Evolutionary conservation across 306 rosid genomes (phyloP), one percentile per base, ranked within the genome.

Genomic region (Urtica urens): DNA sequence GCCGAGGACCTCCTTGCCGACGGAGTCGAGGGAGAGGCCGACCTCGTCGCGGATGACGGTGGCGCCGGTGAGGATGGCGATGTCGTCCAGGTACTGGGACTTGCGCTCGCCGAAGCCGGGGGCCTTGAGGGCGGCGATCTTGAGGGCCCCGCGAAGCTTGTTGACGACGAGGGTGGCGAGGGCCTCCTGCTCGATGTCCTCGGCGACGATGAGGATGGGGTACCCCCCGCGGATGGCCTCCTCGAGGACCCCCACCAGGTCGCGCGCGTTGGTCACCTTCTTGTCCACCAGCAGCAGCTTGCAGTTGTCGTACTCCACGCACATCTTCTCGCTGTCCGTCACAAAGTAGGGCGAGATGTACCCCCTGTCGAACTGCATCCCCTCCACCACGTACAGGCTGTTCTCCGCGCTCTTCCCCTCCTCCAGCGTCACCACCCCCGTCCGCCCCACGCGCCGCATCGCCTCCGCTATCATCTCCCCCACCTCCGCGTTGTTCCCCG

Each of bases 301-400:
- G 68, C 99, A 92, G 71, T 92, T 92, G 37, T 92, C 99, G 60
- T 8, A 92, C 60, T 92, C 99, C 34, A 92, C 99, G 0, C 96
- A 42, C 99, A 92, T 92, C 62, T 92, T 92, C 73, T 92, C 99
- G 25, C 96, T 92, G 53, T 92, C 99, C 6, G 99, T 92, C 37
- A 92, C 99, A 21, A 92, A 92, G 65, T 92, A 92, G 18, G 99
- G 99, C 1, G 99, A 92, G 62, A 86, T 85, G 31, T 86, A 92
- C 47, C 99, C 99, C 14, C 99, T 90, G 58, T 92, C 99, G n/a
- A 92, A 92, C 58, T 92, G 99, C 99, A 92, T 92, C 26, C 99
- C 99, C 62, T 92, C 99, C 14, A 92, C 99, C 51, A 92, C 99
- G 62, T 92, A 92, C 5, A 92, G 80, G 49, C 50, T 52, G 67